Evolutionary conservation across 345 rosid genomes (phyloP), one percentile per base, ranked within the genome.

Genomic region (Dovyalis caffra): DNA sequence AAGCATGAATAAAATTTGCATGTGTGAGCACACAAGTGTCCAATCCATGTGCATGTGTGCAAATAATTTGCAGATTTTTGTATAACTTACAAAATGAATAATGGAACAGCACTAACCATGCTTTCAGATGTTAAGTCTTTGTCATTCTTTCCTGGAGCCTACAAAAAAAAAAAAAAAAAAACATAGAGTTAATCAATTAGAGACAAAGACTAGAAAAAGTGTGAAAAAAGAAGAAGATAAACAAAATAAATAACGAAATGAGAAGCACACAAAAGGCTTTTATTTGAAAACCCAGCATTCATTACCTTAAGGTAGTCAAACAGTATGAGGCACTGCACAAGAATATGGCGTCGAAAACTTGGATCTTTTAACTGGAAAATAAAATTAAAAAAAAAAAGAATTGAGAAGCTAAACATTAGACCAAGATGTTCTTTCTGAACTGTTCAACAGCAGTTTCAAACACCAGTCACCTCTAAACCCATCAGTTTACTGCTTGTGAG

Each of bases 71-170:
- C 29, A 33, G 18, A 51, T 34, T 67, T 64, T 34, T 60, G 51
- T 51, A 62, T 32, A 73, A 66, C 76, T 56, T 45, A 37, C 37
- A 64, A 68, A 47, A 70, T 33, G 47, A 62, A 69, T 26, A 64
- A 40, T 34, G 57, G 58, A 74, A 77, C 25, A 70, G 73, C 78
- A 90, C 96, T 88, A 76, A 93, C 99, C 99, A 93, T 87, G 86
- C 87, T 91, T 85, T 95, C 98, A 84, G 97, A 88, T 68, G 92
- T 88, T 77, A 86, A 78, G 77, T 95, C 99, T 85, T 95, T 95
- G 78, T 95, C 98, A 72, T 86, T 93, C 86, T 95, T 95, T 74
- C 98, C 98, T 3, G 98, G 98, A 74, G 93, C 90, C 99, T 95
- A 77, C 63, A 29, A 75, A 69, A 70, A 56, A 40, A 75, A 79